Evolutionary conservation across 345 rosid genomes (phyloP), one percentile per base, ranked within the genome.

Genomic region (Noccaea bulbosa): DNA sequence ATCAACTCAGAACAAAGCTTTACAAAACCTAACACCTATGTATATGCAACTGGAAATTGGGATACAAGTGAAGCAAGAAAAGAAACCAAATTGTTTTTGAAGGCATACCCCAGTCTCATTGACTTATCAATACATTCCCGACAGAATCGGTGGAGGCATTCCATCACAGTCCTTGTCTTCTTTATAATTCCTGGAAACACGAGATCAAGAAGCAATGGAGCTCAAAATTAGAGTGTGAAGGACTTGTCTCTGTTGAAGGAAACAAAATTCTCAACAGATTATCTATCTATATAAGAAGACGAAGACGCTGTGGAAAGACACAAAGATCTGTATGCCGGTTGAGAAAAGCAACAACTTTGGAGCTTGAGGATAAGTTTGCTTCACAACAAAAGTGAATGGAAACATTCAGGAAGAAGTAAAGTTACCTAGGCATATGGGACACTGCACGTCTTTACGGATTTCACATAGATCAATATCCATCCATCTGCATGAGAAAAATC

Each of bases 101-200:
- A 49, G 55, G 24, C 77, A 57, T 83, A 90, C 94, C 97, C 89
- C 51, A 90, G 75, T 48, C 92, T 74, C 97, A 90, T 88, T 48
- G 92, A 86, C 77, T 86, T 88, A 81, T 85, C 97, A 37, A 90
- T 88, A 80, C 97, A 90, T 79, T 86, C 92, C 70, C 92, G 74
- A 72, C 97, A 90, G 80, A 90, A 90, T 43, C 97, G 86, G 75
- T 90, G 94, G 52, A 90, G 76, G 57, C 97, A 90, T 74, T 88
- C 97, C 92, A 85, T 90, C 41, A 90, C 94, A 50, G 97, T 88
- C 76, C 94, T 84, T 33, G 97, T 90, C 74, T 88, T 90, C 69
- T 82, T 86, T 52, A 90, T 90, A 65, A 90, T 86, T 48, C 97
- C 97, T 88, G 65, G 34, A 73, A 16, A 73, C 16, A 9, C 7